Evolutionary conservation across 2,329 filamentous ascomycete species (phyloP).

Genomic region (Tympanopsis confertula): DNA sequence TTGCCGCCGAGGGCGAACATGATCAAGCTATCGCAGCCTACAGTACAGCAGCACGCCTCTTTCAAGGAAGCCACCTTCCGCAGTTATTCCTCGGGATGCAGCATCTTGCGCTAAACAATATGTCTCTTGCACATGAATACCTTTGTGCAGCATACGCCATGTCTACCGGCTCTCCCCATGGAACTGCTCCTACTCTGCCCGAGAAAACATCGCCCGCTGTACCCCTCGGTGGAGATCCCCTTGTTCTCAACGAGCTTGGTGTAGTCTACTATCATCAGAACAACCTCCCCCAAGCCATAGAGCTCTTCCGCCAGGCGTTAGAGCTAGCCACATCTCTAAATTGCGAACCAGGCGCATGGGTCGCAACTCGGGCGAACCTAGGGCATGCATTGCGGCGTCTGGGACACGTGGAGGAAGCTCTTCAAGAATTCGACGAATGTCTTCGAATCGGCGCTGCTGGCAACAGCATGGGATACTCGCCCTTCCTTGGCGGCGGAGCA

Average conservation of each 20-base stretch:
- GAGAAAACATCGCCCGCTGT: neutral
- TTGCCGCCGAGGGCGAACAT: slow-evolving; percentile 60
- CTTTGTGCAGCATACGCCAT: slow-evolving; percentile 46
- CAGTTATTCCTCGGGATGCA: slow-evolving; percentile 64
- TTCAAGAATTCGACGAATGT: slow-evolving; percentile 49
- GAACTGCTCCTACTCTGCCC: neutral
- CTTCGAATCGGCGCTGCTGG: slow-evolving; percentile 39
- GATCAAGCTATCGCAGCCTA: slow-evolving; percentile 63
- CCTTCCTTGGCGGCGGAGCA: slow-evolving; percentile 20
- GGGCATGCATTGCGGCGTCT: slow-evolving; percentile 49
- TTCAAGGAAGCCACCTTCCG: slow-evolving; percentile 59
- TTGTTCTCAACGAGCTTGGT: slow-evolving; percentile 57
- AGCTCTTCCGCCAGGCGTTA: slow-evolving; percentile 46
- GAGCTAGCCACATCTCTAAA: slow-evolving; percentile 40
- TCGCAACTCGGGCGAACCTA: slow-evolving; percentile 50
- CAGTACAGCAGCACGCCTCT: slow-evolving; percentile 56
- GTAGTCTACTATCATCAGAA: slow-evolving; percentile 55
- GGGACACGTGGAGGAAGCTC: slow-evolving; percentile 35
- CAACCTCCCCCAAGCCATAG: slow-evolving; percentile 39
- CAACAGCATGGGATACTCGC: slow-evolving; percentile 39
- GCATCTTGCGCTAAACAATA: slow-evolving; percentile 55
- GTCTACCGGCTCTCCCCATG: slow-evolving; percentile 21
- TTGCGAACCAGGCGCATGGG: slow-evolving; percentile 42
- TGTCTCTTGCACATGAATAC: slow-evolving; percentile 54
- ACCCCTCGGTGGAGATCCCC: slow-evolving; percentile 32